Percentiles rank a stretch among this genome's conserved stretches.
Conservation (phyloP, 2,329 filamentous ascomycete genomes). For the Colletotrichum salicis region DNA sequence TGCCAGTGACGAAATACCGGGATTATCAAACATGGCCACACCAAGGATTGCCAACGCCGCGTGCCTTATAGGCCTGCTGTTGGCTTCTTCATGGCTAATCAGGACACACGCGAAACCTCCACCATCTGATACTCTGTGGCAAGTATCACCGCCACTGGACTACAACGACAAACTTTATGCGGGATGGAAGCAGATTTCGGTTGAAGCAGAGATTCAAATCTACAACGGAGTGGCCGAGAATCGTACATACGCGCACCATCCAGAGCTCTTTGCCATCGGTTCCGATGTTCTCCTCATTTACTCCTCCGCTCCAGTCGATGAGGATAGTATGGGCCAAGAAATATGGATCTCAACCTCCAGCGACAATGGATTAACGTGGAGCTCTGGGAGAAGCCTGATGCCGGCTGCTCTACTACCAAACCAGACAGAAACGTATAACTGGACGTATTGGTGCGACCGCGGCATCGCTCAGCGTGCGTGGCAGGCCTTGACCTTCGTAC, state of each 20-base stretch:
- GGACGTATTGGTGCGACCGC: conserved; percentile 40
- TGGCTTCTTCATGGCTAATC: background rate
- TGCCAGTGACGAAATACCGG: background rate
- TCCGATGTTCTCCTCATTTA: conserved; percentile 37
- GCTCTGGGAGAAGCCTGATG: conserved; percentile 32
- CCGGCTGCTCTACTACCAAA: conserved; percentile 40
- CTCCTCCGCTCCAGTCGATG: conserved; percentile 40
- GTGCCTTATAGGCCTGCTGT: background rate
- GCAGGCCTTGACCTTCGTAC: conserved; percentile 34
- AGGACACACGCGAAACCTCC: conserved; percentile 12
- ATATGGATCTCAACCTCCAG: conserved; percentile 38
- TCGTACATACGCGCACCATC: conserved; percentile 41
- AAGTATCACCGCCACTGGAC: conserved; percentile 37
- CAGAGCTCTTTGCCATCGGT: conserved; percentile 38
- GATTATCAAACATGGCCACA: background rate
- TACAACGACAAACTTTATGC: conserved; percentile 40
- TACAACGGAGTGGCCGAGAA: conserved; percentile 38
- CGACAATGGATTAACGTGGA: conserved; percentile 39
- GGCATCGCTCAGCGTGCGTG: conserved; percentile 39
- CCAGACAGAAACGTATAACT: conserved; percentile 39
- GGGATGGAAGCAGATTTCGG: conserved; percentile 40
- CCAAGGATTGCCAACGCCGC: background rate
- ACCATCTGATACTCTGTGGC: conserved; percentile 35
- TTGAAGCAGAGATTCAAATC: conserved; percentile 37
- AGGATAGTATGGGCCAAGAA: conserved; percentile 42